Conservation (phyloP, 179 eudicot species). For the Silene vulgaris region DNA sequence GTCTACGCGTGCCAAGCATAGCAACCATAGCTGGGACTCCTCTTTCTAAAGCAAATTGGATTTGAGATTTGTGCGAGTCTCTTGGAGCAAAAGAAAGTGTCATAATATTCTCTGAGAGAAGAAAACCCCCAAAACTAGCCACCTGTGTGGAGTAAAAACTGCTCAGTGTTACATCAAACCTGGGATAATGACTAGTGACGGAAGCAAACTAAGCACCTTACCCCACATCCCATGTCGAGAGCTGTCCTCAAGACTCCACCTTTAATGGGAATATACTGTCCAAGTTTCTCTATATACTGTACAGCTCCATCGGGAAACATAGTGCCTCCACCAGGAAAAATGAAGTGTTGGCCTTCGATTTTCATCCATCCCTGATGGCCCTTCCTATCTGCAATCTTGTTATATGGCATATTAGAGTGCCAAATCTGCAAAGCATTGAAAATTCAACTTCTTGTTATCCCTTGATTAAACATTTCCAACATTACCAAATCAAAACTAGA, state of each 20-base stretch:
- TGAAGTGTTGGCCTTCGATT: conserved; percentile 73
- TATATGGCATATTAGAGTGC: conserved; percentile 93
- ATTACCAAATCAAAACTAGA: background rate
- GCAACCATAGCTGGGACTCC: conserved; percentile 92
- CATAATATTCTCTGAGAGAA: conserved; percentile 63
- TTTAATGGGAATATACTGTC: conserved; percentile 74
- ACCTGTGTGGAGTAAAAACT: conserved; percentile 46
- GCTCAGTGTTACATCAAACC: background rate
- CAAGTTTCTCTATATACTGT: conserved; percentile 81
- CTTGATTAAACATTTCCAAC: background rate
- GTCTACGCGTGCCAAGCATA: conserved; percentile 94
- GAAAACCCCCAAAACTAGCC: conserved; percentile 92
- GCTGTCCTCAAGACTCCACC: conserved; percentile 85
- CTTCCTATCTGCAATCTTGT: conserved; percentile 91
- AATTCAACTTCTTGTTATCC: background rate
- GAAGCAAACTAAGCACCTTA: conserved; percentile 30
- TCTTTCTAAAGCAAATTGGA: conserved; percentile 91
- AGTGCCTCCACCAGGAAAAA: conserved; percentile 96
- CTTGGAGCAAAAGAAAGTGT: conserved; percentile 90
- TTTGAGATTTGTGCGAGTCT: conserved; percentile 93
- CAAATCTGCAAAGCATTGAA: conserved; percentile 61
- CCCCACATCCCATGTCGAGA: conserved; percentile 99
- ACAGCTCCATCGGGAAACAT: conserved; percentile 96
- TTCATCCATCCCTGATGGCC: conserved; percentile 99
- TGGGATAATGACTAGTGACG: background rate